These are phyloP conservation scores for Neospermospora avenae DNA, from an alignment of 2,329 filamentous ascomycete species.

Conservation along the genomic window DNA sequence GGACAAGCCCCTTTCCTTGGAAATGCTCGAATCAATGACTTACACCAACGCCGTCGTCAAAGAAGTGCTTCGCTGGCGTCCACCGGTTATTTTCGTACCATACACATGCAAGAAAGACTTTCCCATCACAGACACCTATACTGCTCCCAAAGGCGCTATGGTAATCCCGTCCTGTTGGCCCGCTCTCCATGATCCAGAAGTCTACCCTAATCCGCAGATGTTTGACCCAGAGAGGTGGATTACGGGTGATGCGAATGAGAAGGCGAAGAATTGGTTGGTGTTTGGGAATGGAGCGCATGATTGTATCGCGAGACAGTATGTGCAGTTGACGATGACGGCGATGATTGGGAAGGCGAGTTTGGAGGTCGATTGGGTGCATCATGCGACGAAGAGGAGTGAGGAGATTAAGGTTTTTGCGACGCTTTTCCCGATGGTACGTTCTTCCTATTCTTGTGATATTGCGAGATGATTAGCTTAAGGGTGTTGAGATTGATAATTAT, in stretches of 20 bases:
- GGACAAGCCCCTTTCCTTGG: slow-evolving; percentile 40
- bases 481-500: too few relatives aligned
- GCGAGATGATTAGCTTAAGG: too few relatives aligned
- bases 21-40: slow-evolving; percentile 46
- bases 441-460: background rate
- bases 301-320: slow-evolving; percentile 48
- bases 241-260: slow-evolving; percentile 46
- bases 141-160: slow-evolving; percentile 48
- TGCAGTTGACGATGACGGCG: slow-evolving; percentile 47
- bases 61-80: slow-evolving; percentile 49
- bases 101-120: slow-evolving; percentile 48
- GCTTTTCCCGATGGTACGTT: slow-evolving; percentile 86
- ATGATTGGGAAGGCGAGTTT: slow-evolving; percentile 52
- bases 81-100: slow-evolving; percentile 53
- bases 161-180: slow-evolving; percentile 50
- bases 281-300: slow-evolving; percentile 51
- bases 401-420: slow-evolving; percentile 83
- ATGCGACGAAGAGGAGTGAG: slow-evolving; percentile 46
- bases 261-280: slow-evolving; percentile 53
- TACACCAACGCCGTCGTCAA: slow-evolving; percentile 53
- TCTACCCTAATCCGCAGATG: slow-evolving; percentile 44
- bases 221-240: slow-evolving; percentile 53
- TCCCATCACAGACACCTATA: slow-evolving; percentile 46
- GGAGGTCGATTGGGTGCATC: slow-evolving; percentile 49
- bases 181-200: slow-evolving; percentile 47